phyloP scores from a whole-genome alignment of 495 filamentous ascomycete genomes.

The Pseudomonodictys pantanalensis region DNA sequence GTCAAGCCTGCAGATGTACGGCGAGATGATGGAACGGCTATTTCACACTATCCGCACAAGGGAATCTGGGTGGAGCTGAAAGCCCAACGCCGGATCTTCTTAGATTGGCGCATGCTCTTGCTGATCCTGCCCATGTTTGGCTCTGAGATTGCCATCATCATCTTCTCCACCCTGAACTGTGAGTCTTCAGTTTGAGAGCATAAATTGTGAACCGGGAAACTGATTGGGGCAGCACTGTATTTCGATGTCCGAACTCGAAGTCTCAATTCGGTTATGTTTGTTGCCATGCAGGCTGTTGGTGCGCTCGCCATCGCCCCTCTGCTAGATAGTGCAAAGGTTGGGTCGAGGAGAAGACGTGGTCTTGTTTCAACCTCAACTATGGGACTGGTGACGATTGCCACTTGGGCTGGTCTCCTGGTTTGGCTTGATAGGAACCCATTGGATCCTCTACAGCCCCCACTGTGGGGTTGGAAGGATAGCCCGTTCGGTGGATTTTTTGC shows the following conservation, averaged over 20 bases:
- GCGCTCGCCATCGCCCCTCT: not conserved
- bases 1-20: not conserved
- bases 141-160: not conserved
- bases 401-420: not conserved
- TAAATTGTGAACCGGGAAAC: not conserved
- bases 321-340: not conserved
- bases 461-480: not conserved
- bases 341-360: not conserved
- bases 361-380: not conserved
- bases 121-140: not conserved
- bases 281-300: not conserved
- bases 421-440: not conserved
- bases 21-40: not conserved
- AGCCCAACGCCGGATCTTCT: not conserved
- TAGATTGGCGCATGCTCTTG: not conserved
- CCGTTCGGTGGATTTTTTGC: not conserved
- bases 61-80: not conserved
- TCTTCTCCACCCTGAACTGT: not conserved
- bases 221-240: not conserved
- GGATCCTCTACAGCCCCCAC: not conserved
- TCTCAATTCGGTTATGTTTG: not conserved
- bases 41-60: not conserved
- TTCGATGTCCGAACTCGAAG: not conserved
- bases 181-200: not conserved
- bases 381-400: not conserved